These are phyloP conservation scores for Kregervanrija delftensis DNA, from an alignment of 805 yeast species.

Conservation along the genomic window DNA sequence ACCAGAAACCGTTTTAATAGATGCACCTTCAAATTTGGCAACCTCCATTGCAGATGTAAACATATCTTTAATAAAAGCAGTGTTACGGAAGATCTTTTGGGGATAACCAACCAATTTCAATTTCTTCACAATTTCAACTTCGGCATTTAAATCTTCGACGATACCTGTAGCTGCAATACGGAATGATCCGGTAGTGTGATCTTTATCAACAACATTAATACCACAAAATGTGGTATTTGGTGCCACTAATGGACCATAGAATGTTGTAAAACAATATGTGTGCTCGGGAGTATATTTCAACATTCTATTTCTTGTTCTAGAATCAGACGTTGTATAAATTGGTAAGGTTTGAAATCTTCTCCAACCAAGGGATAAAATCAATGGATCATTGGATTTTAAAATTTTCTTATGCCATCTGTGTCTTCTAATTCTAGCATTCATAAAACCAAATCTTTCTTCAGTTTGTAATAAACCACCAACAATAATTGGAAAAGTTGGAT, in stretches of 20 bases:
- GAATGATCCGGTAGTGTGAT: constrained; percentile 81
- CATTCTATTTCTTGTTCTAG: constrained; percentile 97
- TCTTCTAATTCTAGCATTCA: constrained; percentile 90
- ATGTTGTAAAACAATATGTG: constrained; percentile 90
- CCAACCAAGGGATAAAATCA: constrained; percentile 94
- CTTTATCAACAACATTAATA: constrained; percentile 78
- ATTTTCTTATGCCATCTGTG: constrained; percentile 99
- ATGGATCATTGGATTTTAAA: constrained; percentile 90
- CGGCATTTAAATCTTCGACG: constrained; percentile 86
- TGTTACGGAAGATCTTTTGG: constrained; percentile 85
- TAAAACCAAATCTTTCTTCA: constrained; percentile 86
- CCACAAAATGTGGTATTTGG: constrained; percentile 98
- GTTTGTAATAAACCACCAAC: constrained; percentile 88
- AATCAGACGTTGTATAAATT: constrained; percentile 91
- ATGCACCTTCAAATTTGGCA: constrained; percentile 97
- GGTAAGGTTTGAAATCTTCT: constrained; percentile 97
- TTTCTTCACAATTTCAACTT: constrained; percentile 90
- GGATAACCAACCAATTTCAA: constrained; percentile 94
- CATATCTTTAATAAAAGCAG: constrained; percentile 97
- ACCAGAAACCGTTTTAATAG: constrained; percentile 93
- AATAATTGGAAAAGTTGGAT: constrained; percentile 78
- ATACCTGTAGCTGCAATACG: constrained; percentile 96
- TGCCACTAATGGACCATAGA: constrained; percentile 94
- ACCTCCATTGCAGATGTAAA: constrained; percentile 87
- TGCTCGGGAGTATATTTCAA: constrained; percentile 98